Conservation (phyloP, 2,329 filamentous ascomycete genomes). For the Didymellaceae sp. region DNA sequence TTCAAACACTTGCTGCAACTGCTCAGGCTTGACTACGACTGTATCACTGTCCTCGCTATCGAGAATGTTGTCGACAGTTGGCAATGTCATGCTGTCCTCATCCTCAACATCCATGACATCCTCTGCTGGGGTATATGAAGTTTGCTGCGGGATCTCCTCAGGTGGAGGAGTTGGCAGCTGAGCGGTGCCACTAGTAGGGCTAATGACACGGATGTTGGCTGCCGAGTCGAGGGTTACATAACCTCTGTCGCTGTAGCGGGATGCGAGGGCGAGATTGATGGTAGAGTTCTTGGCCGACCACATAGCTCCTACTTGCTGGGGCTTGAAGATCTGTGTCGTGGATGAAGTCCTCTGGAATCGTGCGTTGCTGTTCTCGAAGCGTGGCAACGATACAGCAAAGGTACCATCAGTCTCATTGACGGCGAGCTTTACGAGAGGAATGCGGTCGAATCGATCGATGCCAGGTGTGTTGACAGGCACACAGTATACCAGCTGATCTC, state of each 20-base stretch:
- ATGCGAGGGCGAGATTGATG: slow-evolving; percentile 70
- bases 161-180: slow-evolving; percentile 42
- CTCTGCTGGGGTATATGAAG: slow-evolving; percentile 15
- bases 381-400: slow-evolving; percentile 51
- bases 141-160: slow-evolving; percentile 41
- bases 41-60: slow-evolving; percentile 55
- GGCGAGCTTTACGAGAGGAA: slow-evolving; percentile 66
- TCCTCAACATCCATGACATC: slow-evolving; percentile 15
- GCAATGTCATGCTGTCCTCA: neutral
- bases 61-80: slow-evolving; percentile 21
- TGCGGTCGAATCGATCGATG: slow-evolving; percentile 45
- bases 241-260: slow-evolving; percentile 69
- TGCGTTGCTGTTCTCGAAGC: slow-evolving; percentile 46
- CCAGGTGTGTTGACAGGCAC: slow-evolving; percentile 58
- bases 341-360: slow-evolving; percentile 50
- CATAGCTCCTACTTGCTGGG: slow-evolving; percentile 65
- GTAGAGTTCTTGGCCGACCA: slow-evolving; percentile 62
- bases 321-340: slow-evolving; percentile 70
- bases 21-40: slow-evolving; percentile 71
- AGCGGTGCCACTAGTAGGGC: slow-evolving; percentile 33
- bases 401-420: slow-evolving; percentile 64
- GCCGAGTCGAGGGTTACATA: slow-evolving; percentile 79
- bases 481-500: slow-evolving; percentile 74
- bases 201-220: slow-evolving; percentile 68
- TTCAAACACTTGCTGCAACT: slow-evolving; percentile 70